Conservation (phyloP, 108 stramenopile genomes). For the Stephanodiscus minutulus region DNA sequence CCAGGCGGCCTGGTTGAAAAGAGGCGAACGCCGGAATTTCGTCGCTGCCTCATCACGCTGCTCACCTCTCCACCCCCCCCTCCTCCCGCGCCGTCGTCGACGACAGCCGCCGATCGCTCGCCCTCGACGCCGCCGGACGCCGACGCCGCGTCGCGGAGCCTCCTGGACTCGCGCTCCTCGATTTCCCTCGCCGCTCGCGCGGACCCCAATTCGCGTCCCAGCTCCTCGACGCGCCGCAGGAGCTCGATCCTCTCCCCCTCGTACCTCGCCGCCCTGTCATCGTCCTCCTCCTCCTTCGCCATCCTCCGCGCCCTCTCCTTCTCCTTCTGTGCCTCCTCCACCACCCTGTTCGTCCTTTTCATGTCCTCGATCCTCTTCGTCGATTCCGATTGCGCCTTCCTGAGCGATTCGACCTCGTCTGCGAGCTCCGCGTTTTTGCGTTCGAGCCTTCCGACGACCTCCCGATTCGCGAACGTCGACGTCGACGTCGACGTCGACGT, state of each 20-base stretch:
- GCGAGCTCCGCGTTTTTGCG: background rate
- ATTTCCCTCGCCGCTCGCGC: background rate
- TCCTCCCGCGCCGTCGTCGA: no score
- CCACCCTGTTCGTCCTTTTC: constrained; percentile 4
- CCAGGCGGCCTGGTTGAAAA: no score
- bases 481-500: no score
- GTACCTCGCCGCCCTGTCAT: background rate
- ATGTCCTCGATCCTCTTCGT: constrained; percentile 5
- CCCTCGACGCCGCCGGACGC: no score
- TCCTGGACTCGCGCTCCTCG: no score
- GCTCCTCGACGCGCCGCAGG: background rate
- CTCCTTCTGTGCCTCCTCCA: constrained; percentile 1
- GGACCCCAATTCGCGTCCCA: background rate
- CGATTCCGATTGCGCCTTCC: constrained; percentile 3
- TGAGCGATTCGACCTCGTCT: background rate
- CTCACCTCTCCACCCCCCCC: no score
- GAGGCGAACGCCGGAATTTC: no score
- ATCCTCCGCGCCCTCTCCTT: constrained; percentile 16
- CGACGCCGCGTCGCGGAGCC: no score
- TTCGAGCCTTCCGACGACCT: background rate
- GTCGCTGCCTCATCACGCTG: no score
- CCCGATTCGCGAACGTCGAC: no score
- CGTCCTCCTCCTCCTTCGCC: background rate
- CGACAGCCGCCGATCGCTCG: no score
- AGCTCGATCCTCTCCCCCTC: constrained; percentile 1